Base-by-base conservation (phyloP, 345 rosid genomes). In the Capsella bursapastoris region DNA sequence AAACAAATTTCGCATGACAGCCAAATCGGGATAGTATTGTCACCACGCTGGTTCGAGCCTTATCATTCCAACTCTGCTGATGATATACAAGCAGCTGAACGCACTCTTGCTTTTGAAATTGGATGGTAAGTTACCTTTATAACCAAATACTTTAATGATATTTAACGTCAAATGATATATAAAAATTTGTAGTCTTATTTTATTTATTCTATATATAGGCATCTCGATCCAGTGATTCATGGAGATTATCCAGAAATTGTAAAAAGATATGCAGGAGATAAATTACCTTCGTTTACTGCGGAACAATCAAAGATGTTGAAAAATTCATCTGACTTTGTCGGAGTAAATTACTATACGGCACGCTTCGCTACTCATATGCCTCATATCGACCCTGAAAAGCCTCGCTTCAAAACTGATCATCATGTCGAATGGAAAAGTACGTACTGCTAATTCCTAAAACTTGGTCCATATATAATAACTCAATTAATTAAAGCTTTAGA, bases 11-110 rank as follows among this genome's bases (percentile, higher is more conserved):
- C 60, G 0, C 38, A 69, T 31, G 70, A 79, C 69, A 18, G 79
- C 18, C 74, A 73, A 64, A 79, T 79, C 10, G 82, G 79, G 6
- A 73, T 79, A 68, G 82, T 79, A 5, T 40, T 79, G n/a, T 79
- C 82, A 18, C 78, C 74, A 28, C 25, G 71, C 60, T 79, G 82
- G 82, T 79, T 79, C 3, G 82, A 79, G 7, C 82, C 82, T 31
- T 68, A 40, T 62, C 77, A 78, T 58, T 68, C 72, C 0, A 56
- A 27, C 2, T 79, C 75, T 29, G 34, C 0, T 5, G 75, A 48
- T 40, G 82, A 79, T 41, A 38, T n/a, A 68, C 75, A 68, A 68
- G 82, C 82, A 48, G 75, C 49, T 4, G 57, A 73, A 63, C 40
- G 82, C 38, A 62, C 78, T 15, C 71, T 79, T 53, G 75, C 74